Evolutionary conservation across 805 yeast genomes (phyloP), one percentile per base, ranked within the genome.

Genomic region (Wickerhamiella slavikovae): DNA sequence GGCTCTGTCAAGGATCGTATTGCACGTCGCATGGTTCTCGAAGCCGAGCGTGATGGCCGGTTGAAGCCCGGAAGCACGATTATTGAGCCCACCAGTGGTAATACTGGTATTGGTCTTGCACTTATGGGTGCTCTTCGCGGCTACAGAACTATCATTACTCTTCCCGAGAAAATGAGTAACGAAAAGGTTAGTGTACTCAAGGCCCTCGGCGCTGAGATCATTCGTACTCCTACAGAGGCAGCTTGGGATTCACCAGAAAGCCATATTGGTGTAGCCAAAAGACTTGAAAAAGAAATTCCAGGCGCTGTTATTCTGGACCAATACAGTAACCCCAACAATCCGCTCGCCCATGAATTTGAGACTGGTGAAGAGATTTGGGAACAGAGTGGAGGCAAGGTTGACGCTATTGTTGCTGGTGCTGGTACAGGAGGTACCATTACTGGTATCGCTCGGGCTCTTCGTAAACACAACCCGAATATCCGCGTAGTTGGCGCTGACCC

Each of bases 341-440:
- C 92, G 28, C 58, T 64, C 23, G 92, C 92, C 24, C 93, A 78
- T 53, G 77, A 74, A 52, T 64, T 60, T 44, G 82, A 83, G 31
- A 78, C 93, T 15, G 93, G 92, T 32, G 68, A 56, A 38, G 93
- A 78, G 55, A 78, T 78, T 44, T 76, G 82, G 71, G 68, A 70
- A 36, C 92, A 78, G 54, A 66, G 85, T 11, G 53, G 62, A 16
- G 78, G 83, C 21, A 64, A 70, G 35, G 59, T 79, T 31, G 68
- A 68, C 31, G 79, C 72, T 36, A 59, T 79, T 26, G 75, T 79
- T 31, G 92, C 92, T 22, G 93, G 93, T 51, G 92, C 93, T 5
- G 93, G 93, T 55, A 78, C 93, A 34, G 93, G 93, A 54, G 93
- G 93, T 55, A 78, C 93, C 31, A 72, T 78, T 47, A 58, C 77